Base-by-base conservation (phyloP, 2,329 filamentous ascomycete species). In the Dactylellina haptotyla region DNA sequence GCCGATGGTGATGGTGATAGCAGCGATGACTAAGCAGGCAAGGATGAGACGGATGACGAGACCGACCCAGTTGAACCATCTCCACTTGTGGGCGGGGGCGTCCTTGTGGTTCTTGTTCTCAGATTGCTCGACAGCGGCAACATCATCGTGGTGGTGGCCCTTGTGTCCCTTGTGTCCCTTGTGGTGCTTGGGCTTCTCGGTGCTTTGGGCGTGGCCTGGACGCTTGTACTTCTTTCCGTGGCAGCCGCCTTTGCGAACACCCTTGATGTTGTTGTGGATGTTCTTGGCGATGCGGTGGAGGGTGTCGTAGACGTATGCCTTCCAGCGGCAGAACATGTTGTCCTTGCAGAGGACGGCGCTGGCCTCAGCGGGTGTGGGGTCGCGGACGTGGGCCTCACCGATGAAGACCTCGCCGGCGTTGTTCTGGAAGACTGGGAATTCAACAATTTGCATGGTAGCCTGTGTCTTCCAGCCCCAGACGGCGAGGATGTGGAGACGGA, bases 341-440 rank as follows among this genome's bases (percentile, higher is more conserved):
- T 72, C 59, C 54, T 65, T 59, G 61, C 67, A 72, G 30, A 72
- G 12, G 32, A 72, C 59, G 25, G 67, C 59, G 54, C 43, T 54
- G 39, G 67, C 67, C 26, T 72, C 67, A 28, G 67, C 59, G 1
- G 67, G 30, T 32, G 67, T 72, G 18, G 67, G 67, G 25, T 61
- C 51, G 56, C 67, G 67, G 37, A 50, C 53, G 25, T 28, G 37
- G 41, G 30, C 48, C n/a, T 72, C 59, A 26, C 67, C 67, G 23
- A 72, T 72, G 25, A 72, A 72, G 53, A 72, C 39, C 28, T 72
- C 67, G 8, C 67, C 67, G n/a, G 18, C 30, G 3, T 72, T 25
- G 54, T 65, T 72, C 26, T 72, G 67, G 59, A 65, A 72, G 37
- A 72, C 58, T 12, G 67, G 67, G 67, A 72, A 72, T 64, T 72